Base-by-base conservation (phyloP, 306 rosid species). In the Luffa aegyptiaca region DNA sequence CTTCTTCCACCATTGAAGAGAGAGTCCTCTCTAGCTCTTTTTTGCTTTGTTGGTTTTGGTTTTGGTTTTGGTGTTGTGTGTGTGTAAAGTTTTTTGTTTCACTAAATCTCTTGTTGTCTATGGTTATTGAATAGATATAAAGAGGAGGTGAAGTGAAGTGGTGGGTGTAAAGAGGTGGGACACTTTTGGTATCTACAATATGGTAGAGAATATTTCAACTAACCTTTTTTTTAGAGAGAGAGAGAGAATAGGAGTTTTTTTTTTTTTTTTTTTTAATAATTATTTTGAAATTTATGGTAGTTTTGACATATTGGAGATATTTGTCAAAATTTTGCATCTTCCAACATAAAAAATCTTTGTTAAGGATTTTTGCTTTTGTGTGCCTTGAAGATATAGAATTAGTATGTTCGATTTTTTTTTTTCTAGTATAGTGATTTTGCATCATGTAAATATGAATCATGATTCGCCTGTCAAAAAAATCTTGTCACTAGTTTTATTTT, bases 1-100 rank as follows among this genome's bases (percentile, higher is more conserved):
- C 97, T 52, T 91, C 81, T 83, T 93, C 99, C 62, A 92, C 97
- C 99, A 93, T 95, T 83, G 79, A 37, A 80, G 53, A 71, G 18
- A 26, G 76, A 10, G 1, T 6, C 5, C 26, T 66, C 6, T 66
- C 20, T 16, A 12, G 37, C 48, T 65, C 46, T 17, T 3, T 4
- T 18, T 4, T 42, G 10, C 17, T 68, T 9, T 35, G 3, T 20
- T 65, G 16, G 26, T 20, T n/a, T 66, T 1, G 26, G 12, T 39
- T 69, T 10, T 69, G 56, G 37, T 31, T 26, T 71, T 2, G 56
- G 5, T 71, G 56, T 44, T 20, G n/a, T 70, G 37, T 70, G 53
- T 70, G 53, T 70, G 55, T 41, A 41, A 68, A 41, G 10, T 21
- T 66, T 66, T 70, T 20, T 66, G 74, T 41, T 39, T 16, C 18